Evolutionary conservation across 2,329 filamentous ascomycete species (phyloP), one percentile per base, ranked within the genome.

Genomic region (Rhynchosporium secalis): DNA sequence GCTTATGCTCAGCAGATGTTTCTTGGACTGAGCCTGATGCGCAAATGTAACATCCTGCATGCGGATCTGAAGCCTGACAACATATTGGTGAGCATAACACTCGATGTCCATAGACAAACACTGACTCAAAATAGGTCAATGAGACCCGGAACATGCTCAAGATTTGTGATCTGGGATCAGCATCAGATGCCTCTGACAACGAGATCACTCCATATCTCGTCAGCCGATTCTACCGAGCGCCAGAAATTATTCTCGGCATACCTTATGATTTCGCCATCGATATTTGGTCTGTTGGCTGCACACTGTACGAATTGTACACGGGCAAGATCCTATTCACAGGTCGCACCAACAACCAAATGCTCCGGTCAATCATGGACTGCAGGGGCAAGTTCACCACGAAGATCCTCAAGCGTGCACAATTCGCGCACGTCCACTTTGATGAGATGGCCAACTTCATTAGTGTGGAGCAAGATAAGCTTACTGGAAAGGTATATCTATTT

Each of bases 51-150:
- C 75, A 91, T 99, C 73, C 85, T 99, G 58, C 95, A 99, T 75
- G 93, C 94, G 13, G 95, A 99, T 80, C 77, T 99, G 70, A 99
- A 99, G 77, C 95, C 95, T 8, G 95, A 99, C 83, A 99, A 99
- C 71, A 94, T 99, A 62, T 79, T 99, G 71, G 72, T 73, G 67
- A 66, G 70, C 54, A 26, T 45, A 12, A 8, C n/a, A 9, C 40
- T 60, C 3, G 26, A n/a, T 20, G 31, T 26, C 33, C 26, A 36
- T 36, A n/a, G 33, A 48, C 47, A n/a, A 4, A 33, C 60, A 51
- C 69, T 71, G 55, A 68, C 45, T 62, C 55, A 56, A 29, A 57
- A 64, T 62, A 74, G 72, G 92, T 94, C 68, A 95, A 94, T 70
- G 91, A 96, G 68, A 86, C 81, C 63, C 88, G 90, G 63, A 96